phyloP scores from a whole-genome alignment of 2,329 filamentous ascomycete genomes.

The Remersonia thermophila region DNA sequence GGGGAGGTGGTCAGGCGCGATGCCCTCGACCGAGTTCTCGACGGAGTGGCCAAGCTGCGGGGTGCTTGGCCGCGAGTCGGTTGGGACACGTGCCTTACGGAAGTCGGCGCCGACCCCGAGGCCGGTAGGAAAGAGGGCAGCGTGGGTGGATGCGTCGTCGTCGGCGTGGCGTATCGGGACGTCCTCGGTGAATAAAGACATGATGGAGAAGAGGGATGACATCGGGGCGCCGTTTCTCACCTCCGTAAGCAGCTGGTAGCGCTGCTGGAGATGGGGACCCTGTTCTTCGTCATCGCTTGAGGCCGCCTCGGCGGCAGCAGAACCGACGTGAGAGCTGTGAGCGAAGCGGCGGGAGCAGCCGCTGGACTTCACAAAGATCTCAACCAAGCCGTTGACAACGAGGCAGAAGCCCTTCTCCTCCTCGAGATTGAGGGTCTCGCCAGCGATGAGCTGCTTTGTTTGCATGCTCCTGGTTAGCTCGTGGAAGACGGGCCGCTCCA shows the following conservation, averaged over 20 bases:
- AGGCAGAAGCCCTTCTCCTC: conserved; percentile 98
- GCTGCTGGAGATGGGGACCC: conserved; percentile 55
- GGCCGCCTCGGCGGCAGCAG: conserved; percentile 27
- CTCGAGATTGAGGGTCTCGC: conserved; percentile 87
- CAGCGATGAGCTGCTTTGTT: conserved; percentile 88
- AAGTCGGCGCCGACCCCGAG: conserved; percentile 17
- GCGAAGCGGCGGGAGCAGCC: conserved; percentile 35
- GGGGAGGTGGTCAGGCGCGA: conserved; percentile 9
- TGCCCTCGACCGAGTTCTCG: conserved; percentile 6
- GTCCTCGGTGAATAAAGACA: conserved; percentile 94
- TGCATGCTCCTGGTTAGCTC: conserved; percentile 97
- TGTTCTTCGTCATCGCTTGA: conserved; percentile 64
- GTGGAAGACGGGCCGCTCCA: conserved; percentile 93
- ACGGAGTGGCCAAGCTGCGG: conserved; percentile 25
- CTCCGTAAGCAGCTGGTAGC: conserved; percentile 90
- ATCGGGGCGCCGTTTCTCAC: conserved; percentile 96
- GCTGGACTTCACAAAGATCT: conserved; percentile 95
- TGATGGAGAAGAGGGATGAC: conserved; percentile 95
- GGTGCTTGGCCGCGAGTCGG: conserved; percentile 28
- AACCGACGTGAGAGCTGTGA: conserved; percentile 25
- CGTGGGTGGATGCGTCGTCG: conserved; percentile 36
- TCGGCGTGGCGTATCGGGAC: conserved; percentile 64
- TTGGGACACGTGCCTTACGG: conserved; percentile 21
- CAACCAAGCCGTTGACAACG: conserved; percentile 88
- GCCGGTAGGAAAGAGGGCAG: conserved; percentile 17